These are phyloP conservation scores for Ustilago esculenta DNA, from an alignment of 1,284 basidiomycete species.

Conservation along the genomic window DNA sequence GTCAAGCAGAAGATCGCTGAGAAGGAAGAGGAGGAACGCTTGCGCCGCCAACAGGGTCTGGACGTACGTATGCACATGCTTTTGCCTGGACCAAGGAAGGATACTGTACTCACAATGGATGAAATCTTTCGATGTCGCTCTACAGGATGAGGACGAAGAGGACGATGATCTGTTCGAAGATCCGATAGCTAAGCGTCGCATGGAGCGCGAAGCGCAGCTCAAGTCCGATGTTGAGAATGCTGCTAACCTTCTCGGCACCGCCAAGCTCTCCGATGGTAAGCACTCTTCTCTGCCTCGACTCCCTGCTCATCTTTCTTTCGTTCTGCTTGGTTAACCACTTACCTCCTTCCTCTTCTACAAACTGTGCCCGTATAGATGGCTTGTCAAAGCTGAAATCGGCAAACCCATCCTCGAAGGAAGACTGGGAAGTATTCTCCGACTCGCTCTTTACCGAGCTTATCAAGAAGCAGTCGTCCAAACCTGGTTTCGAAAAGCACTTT, in stretches of 20 bases:
- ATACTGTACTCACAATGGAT: no score
- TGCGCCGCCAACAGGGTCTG: conserved; percentile 44
- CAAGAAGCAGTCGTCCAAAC: conserved; percentile 50
- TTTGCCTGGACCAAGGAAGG: no score
- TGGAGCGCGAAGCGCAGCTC: conserved; percentile 60
- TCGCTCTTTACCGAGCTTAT: conserved; percentile 50
- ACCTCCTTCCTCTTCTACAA: no score
- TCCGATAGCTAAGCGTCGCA: conserved; percentile 40
- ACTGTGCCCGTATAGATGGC: conserved; percentile 7
- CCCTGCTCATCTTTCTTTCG: neutral
- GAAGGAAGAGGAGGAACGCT: conserved; percentile 58
- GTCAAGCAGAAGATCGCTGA: conserved; percentile 66
- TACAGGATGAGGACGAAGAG: conserved; percentile 21
- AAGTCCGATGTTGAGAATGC: conserved; percentile 64
- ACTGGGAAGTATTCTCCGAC: conserved; percentile 58
- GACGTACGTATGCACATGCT: conserved; percentile 23
- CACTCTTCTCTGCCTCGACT: neutral
- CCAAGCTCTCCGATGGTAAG: conserved; percentile 48
- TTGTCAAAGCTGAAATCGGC: conserved; percentile 30
- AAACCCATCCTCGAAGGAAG: conserved; percentile 59
- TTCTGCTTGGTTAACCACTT: no score
- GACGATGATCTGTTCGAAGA: conserved; percentile 54
- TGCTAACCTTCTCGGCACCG: conserved; percentile 57
- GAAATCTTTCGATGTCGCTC: no score
- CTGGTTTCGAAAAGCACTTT: conserved; percentile 64